Percentiles rank a stretch among this genome's conserved stretches.
Evolutionary conservation across 2,329 filamentous ascomycete species (phyloP).

Genomic region (Keithomyces neogunnii): DNA sequence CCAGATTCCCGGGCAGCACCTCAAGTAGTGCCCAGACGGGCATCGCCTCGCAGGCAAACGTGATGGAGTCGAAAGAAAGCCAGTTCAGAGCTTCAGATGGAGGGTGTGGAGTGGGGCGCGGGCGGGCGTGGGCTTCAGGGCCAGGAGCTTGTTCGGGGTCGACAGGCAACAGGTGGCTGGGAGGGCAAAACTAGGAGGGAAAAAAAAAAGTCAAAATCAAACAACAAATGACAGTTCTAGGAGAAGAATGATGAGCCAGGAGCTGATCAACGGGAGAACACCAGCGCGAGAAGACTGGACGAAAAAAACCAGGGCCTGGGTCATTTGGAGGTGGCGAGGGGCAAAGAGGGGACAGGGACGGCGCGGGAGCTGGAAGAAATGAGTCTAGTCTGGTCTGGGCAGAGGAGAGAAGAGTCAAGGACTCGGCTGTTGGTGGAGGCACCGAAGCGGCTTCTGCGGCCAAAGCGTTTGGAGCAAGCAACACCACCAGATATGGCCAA

Average conservation of each 20-base stretch:
- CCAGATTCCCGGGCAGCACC: slow-evolving; percentile 5
- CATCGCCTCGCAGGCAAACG: background rate
- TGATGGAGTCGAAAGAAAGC: background rate
- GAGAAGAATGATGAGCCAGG: no score
- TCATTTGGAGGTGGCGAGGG: no score
- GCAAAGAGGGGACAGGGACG: no score
- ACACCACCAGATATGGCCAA: no score
- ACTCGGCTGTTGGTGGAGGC: no score
- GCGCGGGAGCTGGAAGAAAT: no score
- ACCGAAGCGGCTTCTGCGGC: background rate
- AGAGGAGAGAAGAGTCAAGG: no score
- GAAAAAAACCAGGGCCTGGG: no score
- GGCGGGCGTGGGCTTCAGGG: background rate
- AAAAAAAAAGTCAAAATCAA: background rate
- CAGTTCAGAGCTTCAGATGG: background rate
- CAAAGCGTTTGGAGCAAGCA: background rate
- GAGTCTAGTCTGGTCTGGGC: no score
- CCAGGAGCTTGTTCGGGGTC: background rate
- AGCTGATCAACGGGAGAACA: no score
- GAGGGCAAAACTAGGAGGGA: slow-evolving; percentile 1
- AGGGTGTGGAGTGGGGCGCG: background rate
- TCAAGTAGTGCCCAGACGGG: slow-evolving; percentile 1
- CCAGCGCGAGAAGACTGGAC: no score
- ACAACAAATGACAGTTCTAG: background rate
- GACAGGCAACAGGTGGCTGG: slow-evolving; percentile 7